Conservation (phyloP, 257 asterid genomes). For the Solanum infundibuliforme region DNA sequence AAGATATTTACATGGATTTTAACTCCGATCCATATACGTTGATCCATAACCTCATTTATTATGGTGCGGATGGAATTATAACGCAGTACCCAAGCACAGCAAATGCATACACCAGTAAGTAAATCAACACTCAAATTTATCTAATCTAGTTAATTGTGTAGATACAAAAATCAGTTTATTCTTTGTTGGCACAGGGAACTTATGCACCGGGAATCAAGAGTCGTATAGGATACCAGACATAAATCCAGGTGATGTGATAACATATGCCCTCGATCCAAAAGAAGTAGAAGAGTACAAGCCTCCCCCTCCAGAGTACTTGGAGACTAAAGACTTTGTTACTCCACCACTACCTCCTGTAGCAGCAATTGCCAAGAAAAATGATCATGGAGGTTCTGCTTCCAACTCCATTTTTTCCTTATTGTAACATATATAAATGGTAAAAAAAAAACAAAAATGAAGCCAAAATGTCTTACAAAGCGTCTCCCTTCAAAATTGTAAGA, state of each 20-base stretch:
- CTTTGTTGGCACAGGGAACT: neutral
- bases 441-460: neutral
- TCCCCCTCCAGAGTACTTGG: neutral
- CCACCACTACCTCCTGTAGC: neutral
- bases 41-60: constrained; percentile 35
- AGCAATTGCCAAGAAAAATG: neutral
- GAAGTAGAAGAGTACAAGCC: neutral
- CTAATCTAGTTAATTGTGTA: neutral
- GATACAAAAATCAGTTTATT: neutral
- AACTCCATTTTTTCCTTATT: neutral
- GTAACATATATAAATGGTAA: neutral
- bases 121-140: neutral
- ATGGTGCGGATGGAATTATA: constrained; percentile 46
- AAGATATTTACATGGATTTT: constrained; percentile 57
- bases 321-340: neutral
- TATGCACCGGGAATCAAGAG: neutral
- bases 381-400: neutral
- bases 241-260: neutral
- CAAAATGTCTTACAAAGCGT: neutral
- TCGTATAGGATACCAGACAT: neutral
- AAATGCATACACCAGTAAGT: constrained; percentile 51
- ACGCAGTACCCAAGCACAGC: constrained; percentile 79
- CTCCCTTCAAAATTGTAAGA: neutral
- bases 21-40: constrained; percentile 71
- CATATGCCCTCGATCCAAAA: neutral